Base-by-base conservation (phyloP, 163 green algal species). In the Prototheca stagnorum region DNA sequence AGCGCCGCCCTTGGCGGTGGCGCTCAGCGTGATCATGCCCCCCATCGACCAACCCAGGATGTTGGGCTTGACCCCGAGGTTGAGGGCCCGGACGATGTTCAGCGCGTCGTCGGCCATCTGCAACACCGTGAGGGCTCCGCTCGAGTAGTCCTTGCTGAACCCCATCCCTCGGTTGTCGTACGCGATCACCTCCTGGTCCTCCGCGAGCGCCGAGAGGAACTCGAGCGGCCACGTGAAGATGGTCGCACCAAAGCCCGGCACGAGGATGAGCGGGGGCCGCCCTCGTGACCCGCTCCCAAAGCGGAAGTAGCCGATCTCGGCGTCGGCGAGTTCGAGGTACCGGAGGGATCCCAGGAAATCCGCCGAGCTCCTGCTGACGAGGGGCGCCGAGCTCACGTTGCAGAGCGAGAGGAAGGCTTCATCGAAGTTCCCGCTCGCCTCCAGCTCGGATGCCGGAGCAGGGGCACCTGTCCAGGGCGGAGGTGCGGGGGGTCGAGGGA, bases 1-100 rank as follows among this genome's bases (percentile, higher is more conserved):
- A 2, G 35, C 42, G 1, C 24, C 24, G 42, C 16, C 22, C 24
- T 36, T 11, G 1, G 42, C 42, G 24, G 42, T 25, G 8, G 42
- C 9, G 24, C 11, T 4, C 42, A 49, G 42, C 19, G 42, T 49
- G 42, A 49, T 49, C 42, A 49, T 49, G 42, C 42, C 42, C 11
- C 42, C 42, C 42, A 49, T 49, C 25, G 42, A 49, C 42, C 24
- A 35, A 17, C 42, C 42, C 9, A 35, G 5, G 9, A 49, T 24
- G 24, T 36, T 35, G 42, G 42, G 42, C 42, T 36, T 35, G 22
- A 12, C 25, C 9, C 12, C 31, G 11, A 49, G 42, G 42, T 49
- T 17, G 25, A 49, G 24, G 15, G 42, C 42, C 42, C 35, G 9
- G 31, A 37, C 12, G 31, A 37, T n/a, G 12, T 37, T 12, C 31